Evolutionary conservation across 1,284 basidiomycete species (phyloP).

Genomic region (Papiliotrema nemorosa): DNA sequence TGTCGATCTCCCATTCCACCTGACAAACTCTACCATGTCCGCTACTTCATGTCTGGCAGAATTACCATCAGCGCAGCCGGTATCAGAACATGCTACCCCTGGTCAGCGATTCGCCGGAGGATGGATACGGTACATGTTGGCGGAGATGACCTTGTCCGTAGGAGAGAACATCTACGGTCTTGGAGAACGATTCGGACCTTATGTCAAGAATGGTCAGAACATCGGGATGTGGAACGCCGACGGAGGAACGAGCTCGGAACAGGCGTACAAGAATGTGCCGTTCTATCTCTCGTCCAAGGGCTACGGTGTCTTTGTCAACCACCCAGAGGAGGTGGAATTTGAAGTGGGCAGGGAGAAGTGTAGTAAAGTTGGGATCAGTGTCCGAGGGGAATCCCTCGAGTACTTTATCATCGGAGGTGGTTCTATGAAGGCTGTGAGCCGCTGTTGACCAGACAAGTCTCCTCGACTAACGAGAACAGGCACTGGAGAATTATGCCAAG

Average conservation of each 20-base stretch:
- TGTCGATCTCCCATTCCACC: conserved; percentile 62
- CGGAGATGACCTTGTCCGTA: conserved; percentile 64
- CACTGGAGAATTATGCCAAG: conserved; percentile 29
- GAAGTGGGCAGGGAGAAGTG: conserved; percentile 71
- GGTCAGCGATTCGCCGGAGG: neutral
- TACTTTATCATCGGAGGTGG: conserved; percentile 57
- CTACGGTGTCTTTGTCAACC: conserved; percentile 71
- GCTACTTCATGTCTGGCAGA: conserved; percentile 60
- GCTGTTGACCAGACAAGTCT: neutral
- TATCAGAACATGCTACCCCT: conserved; percentile 8
- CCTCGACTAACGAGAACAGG: conserved; percentile 7
- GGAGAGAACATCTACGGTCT: conserved; percentile 69
- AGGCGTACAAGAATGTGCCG: conserved; percentile 58
- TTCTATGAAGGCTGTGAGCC: conserved; percentile 30
- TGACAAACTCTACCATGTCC: conserved; percentile 60
- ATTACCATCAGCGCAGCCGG: conserved; percentile 44
- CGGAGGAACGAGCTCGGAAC: conserved; percentile 57
- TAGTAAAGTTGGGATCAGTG: conserved; percentile 63
- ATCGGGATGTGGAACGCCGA: conserved; percentile 66
- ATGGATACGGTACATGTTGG: conserved; percentile 55
- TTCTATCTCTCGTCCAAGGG: conserved; percentile 54
- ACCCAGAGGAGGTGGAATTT: conserved; percentile 66
- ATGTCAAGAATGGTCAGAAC: conserved; percentile 66
- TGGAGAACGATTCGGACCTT: conserved; percentile 64
- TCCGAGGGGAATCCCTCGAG: conserved; percentile 62